These are phyloP conservation scores for Amanita rimosa DNA, from an alignment of 768 basidiomycete species.

Conservation along the genomic window DNA sequence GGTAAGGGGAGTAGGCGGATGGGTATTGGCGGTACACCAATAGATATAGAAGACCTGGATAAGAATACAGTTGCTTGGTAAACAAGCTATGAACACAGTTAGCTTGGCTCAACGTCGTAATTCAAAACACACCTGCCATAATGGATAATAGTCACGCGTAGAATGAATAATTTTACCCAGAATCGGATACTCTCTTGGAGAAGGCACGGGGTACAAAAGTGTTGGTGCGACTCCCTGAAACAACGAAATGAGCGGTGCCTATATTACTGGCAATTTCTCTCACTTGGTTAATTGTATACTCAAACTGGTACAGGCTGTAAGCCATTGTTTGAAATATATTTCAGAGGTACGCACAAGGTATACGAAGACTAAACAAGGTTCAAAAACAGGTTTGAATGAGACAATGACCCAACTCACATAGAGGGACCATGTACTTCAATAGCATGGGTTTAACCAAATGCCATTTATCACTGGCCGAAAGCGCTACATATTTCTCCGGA, in stretches of 20 bases:
- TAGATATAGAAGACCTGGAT: slow-evolving; percentile 82
- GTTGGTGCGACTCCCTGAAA: slow-evolving; percentile 80
- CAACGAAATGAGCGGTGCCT: background rate
- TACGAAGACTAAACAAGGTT: slow-evolving; percentile 22
- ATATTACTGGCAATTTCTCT: background rate
- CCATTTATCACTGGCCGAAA: slow-evolving; percentile 73
- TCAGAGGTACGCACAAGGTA: slow-evolving; percentile 27
- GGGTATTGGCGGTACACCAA: slow-evolving; percentile 76
- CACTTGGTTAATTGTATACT: slow-evolving; percentile 88
- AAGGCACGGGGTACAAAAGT: slow-evolving; percentile 77
- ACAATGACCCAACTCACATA: slow-evolving; percentile 52
- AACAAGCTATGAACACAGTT: slow-evolving; percentile 42
- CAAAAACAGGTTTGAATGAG: slow-evolving; percentile 1
- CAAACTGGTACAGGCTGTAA: slow-evolving; percentile 40
- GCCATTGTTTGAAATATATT: background rate
- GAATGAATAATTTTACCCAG: slow-evolving; percentile 73
- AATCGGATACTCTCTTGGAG: slow-evolving; percentile 41
- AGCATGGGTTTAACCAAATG: slow-evolving; percentile 70
- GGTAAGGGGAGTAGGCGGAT: slow-evolving; percentile 59
- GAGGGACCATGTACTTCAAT: slow-evolving; percentile 81
- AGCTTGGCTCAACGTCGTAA: slow-evolving; percentile 43
- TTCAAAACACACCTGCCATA: slow-evolving; percentile 63
- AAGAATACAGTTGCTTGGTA: slow-evolving; percentile 90
- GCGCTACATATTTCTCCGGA: slow-evolving; percentile 33
- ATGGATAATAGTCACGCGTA: slow-evolving; percentile 87